Evolutionary conservation across 2,329 filamentous ascomycete species (phyloP), one percentile per base, ranked within the genome.

Genomic region (Colletotrichum sp.): DNA sequence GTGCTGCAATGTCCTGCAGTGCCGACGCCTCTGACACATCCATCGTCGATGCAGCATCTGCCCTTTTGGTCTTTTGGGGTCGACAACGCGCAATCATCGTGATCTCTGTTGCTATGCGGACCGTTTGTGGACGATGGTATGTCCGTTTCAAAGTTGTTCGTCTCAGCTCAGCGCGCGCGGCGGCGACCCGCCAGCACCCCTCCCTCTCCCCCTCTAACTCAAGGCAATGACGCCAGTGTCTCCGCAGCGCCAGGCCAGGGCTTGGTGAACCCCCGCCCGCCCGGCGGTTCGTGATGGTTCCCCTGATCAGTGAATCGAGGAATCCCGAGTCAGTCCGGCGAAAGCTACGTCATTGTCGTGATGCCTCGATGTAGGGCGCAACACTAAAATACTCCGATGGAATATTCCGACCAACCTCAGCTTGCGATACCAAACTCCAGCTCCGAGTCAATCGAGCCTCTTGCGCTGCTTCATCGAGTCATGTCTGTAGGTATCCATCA

Each of bases 241-340:
- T 44, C 73, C 73, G 73, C 73, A 72, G 57, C 39, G 69, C 63
- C 44, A 44, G 70, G 59, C 27, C 63, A 72, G 63, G 73, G 62
- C 70, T 62, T 72, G 63, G 63, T 72, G 69, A 76, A 63, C 69
- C 71, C 63, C 69, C 55, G 39, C 67, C 57, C 57, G 39, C 55
- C 32, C 57, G 63, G 63, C 63, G 63, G 69, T 76, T 73, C 73
- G 69, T 73, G 63, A 72, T 76, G 67, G 73, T 72, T 72, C 73
- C 73, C 69, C 55, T 69, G 69, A 68, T 29, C 16, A 59, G 6
- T 36, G 12, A 55, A 64, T 55, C 55, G 62, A 57, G 39, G 57
- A 52, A 7, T 22, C 68, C 34, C 73, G 63, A 76, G 73, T 76
- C 73, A 76, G 72, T 34, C 39, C 32, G n/a, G 9, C 3, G 32